Base-by-base conservation (phyloP, 768 basidiomycete species). In the Kwoniella dejecticola region DNA sequence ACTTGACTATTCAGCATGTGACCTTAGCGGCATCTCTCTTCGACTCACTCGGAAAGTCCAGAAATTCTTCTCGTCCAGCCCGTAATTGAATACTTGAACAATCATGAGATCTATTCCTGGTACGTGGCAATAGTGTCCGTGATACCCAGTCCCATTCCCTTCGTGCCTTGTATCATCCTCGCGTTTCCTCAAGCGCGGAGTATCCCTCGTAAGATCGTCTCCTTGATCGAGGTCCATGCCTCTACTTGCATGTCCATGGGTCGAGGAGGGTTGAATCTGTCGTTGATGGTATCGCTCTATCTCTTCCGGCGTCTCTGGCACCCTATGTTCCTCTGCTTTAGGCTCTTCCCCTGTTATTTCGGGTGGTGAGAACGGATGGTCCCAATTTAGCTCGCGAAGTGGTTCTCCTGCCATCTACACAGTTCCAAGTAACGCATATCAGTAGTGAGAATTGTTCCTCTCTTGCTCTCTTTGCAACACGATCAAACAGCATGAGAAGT, bases 61-160 rank as follows among this genome's bases (percentile, higher is more conserved):
- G 41, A 62, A 67, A 8, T 55, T 50, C 30, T 66, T 66, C 54
- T 59, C 42, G 46, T 69, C 71, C 40, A 65, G 49, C 21, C 72
- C 72, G 55, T 69, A 74, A 26, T 74, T 62, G 60, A 70, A 70
- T 24, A 69, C 58, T 29, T 66, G 66, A 4, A 74, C 57, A 38
- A 74, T 44, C 60, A 74, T 55, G 6, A 74, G 57, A 44, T 70
- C 72, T 48, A 68, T 41, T 24, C 62, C 61, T 2, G 60, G 63
- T 2, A 68, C 45, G 31, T 62, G 66, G 46, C 72, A 74, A 26
- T 62, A 59, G 52, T 66, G 67, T 33, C 45, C 44, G 44, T 47
- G 45, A 38, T 57, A 57, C 40, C 56, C 56, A 19, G 21, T 23
- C 26, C 21, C 31, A 19, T 57, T 36, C 1, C 56, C 56, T 26